These are phyloP conservation scores for Pseudogymnoascus verrucosus DNA, from an alignment of 2,329 filamentous ascomycete genomes.

Conservation along the genomic window DNA sequence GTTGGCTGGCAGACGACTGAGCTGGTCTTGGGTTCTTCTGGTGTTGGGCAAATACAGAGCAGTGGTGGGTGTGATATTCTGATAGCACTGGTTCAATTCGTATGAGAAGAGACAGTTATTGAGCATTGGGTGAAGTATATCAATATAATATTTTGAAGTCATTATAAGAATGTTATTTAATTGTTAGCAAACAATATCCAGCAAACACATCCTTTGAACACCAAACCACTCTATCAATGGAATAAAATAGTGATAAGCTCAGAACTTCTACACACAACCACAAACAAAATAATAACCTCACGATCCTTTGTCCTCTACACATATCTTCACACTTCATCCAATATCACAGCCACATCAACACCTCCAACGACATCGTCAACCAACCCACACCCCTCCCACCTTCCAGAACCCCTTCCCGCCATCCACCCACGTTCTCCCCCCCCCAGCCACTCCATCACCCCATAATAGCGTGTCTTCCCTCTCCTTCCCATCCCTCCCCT, in stretches of 20 bases:
- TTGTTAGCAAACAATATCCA: not conserved
- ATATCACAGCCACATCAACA: too few species aligned
- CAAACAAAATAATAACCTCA: not conserved
- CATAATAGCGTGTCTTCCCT: too few species aligned
- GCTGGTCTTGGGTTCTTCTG: too few species aligned
- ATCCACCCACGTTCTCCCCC: too few species aligned
- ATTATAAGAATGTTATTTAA: not conserved
- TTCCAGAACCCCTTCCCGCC: too few species aligned
- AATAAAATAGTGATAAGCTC: not conserved
- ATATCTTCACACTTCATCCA: too few species aligned
- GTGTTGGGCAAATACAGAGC: too few species aligned
- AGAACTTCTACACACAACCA: not conserved
- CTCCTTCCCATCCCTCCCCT: too few species aligned
- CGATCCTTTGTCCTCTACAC: not conserved
- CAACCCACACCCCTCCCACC: too few species aligned
- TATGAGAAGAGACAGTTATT: not conserved
- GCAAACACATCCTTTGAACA: not conserved
- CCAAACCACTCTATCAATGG: not conserved
- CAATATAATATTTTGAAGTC: not conserved
- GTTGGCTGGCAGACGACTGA: too few species aligned
- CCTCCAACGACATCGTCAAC: too few species aligned
- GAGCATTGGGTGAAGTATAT: not conserved
- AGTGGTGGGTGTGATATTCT: not conserved
- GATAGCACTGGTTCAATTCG: not conserved
- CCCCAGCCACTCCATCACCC: too few species aligned